Percentiles rank a stretch among this genome's conserved stretches.
Conservation (phyloP, 75 land plant species). For the Pinus tabuliformis region DNA sequence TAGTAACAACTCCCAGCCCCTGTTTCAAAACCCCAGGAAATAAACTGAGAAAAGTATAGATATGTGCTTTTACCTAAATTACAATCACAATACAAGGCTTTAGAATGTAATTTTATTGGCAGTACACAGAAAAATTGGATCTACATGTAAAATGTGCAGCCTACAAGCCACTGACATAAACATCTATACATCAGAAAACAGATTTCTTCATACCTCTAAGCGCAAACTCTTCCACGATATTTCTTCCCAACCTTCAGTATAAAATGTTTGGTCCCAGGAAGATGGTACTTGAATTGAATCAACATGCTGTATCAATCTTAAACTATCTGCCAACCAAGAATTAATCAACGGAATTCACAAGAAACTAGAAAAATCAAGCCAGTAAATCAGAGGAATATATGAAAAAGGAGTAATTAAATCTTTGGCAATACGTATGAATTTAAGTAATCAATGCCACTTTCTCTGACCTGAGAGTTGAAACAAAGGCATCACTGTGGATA, state of each 20-base stretch:
- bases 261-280: constrained; percentile 32
- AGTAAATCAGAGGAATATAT: neutral
- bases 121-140: neutral
- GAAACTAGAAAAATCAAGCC: neutral
- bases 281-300: constrained; percentile 49
- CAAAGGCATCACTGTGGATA: neutral
- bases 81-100: too few relatives aligned
- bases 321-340: constrained; percentile 49
- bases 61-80: too few relatives aligned
- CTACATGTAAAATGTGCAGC: neutral
- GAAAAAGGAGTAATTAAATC: neutral
- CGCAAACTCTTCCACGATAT: constrained; percentile 44
- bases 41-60: too few relatives aligned
- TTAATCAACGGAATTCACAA: neutral
- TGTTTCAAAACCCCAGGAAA: neutral
- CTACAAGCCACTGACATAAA: neutral
- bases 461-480: neutral
- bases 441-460: neutral
- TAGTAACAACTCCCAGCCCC: constrained; percentile 6
- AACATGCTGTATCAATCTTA: constrained; percentile 77
- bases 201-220: constrained; percentile 34
- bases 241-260: constrained; percentile 38
- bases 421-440: neutral
- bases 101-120: neutral
- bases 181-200: neutral